Base-by-base conservation (phyloP, 129 eudicot genomes). In the Flaveria brownii region DNA sequence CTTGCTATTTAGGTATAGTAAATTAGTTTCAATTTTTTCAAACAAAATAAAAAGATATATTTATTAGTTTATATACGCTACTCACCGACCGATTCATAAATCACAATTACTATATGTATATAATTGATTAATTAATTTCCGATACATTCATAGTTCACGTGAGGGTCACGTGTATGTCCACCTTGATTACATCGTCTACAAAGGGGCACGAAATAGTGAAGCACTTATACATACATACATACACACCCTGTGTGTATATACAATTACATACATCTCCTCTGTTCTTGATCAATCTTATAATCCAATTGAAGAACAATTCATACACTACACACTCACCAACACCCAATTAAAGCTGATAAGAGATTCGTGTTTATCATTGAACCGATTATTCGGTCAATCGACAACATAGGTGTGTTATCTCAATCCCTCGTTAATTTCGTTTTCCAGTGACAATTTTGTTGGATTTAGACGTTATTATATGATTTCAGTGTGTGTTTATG, bases 111-210 rank as follows among this genome's bases (percentile, higher is more conserved):
- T 42, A 2, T 42, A 42, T 42, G 33, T 11, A 3, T 62, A 25
- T 62, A 26, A 20, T 20, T 20, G 22, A 20, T 20, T 20, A 20
- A 20, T 20, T 62, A 10, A 10, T 16, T 62, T 65, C 42, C 28
- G 1, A 17, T 41, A 2, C 49, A 72, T 52, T 14, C 18, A 52
- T 71, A 50, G 30, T 33, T 26, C 78, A 74, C 61, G 79, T 74
- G 60, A 43, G 43, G 46, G 45, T 68, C 71, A 74, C 18, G 78
- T 74, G 78, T 22, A 15, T 47, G 51, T 62, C 22, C 2, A 39
- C 71, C 71, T 75, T 30, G 79, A 43, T 18, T 46, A 46, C 60
- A 75, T 62, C 79, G 79, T 62, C 57, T 14, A 26, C 75, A 45
- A 43, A 26, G 54, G 70, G 78, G 26, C 25, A 72, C 28, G 22